Conservation (phyloP, 2,329 filamentous ascomycete species). For the Alternaria burnsii region DNA sequence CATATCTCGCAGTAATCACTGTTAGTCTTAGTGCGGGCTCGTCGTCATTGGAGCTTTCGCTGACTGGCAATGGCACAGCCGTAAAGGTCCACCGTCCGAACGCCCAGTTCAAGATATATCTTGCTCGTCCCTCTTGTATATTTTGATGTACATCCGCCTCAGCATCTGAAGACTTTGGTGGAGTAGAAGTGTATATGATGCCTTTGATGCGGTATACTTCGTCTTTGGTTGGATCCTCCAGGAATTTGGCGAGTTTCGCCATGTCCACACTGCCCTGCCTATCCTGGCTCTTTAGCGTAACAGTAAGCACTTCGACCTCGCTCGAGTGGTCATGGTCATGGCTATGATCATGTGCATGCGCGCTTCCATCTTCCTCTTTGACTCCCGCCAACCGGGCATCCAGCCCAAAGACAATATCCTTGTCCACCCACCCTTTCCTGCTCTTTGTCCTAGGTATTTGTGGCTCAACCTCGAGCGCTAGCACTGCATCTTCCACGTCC, state of each 20-base stretch:
- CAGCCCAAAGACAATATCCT: slow-evolving; percentile 83
- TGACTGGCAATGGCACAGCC: slow-evolving; percentile 57
- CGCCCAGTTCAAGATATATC: slow-evolving; percentile 97
- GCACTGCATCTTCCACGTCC: slow-evolving; percentile 77
- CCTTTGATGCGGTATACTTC: slow-evolving; percentile 96
- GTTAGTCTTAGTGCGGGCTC: slow-evolving; percentile 73
- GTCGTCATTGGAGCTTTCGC: slow-evolving; percentile 51
- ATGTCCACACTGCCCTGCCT: slow-evolving; percentile 70
- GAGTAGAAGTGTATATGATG: slow-evolving; percentile 59
- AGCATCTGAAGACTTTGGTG: slow-evolving; percentile 58
- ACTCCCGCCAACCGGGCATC: slow-evolving; percentile 77
- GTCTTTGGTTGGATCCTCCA: slow-evolving; percentile 82
- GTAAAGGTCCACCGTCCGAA: slow-evolving; percentile 97
- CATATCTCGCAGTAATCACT: slow-evolving; percentile 75
- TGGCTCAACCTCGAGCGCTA: slow-evolving; percentile 80
- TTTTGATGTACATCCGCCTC: slow-evolving; percentile 47
- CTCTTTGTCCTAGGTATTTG: slow-evolving; percentile 83
- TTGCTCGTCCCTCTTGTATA: slow-evolving; percentile 49
- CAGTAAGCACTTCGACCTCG: slow-evolving; percentile 90
- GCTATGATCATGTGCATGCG: slow-evolving; percentile 12
- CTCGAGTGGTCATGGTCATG: slow-evolving; percentile 72
- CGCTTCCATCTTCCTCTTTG: slow-evolving; percentile 56
- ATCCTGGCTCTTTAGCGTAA: slow-evolving; percentile 65
- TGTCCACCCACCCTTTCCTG: slow-evolving; percentile 78
- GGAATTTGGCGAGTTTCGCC: slow-evolving; percentile 61